Percentiles rank a stretch among this genome's conserved stretches.
Evolutionary conservation across 2,329 filamentous ascomycete genomes (phyloP).

Genomic region (Trichophyton rubrum): DNA sequence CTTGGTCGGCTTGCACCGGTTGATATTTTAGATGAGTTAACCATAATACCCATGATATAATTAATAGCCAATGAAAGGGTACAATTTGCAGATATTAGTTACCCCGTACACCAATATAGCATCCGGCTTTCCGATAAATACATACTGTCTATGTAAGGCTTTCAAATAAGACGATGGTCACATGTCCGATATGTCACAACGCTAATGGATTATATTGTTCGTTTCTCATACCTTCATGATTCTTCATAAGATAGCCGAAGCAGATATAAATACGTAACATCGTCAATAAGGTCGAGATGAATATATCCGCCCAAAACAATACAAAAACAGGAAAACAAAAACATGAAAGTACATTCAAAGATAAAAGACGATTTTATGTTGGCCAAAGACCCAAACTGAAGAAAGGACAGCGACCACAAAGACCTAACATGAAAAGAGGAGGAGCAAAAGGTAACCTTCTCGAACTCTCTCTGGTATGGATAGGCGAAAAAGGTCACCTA

Average conservation of each 20-base stretch:
- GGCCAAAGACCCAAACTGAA: background rate
- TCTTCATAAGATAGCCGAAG: background rate
- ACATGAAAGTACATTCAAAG: background rate
- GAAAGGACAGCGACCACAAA: background rate
- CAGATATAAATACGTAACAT: background rate
- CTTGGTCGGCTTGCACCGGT: background rate
- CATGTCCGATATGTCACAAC: background rate
- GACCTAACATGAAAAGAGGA: background rate
- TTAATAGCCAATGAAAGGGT: background rate
- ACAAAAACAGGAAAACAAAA: background rate
- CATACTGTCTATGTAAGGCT: background rate
- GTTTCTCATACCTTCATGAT: background rate
- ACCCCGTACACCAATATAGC: background rate
- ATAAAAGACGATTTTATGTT: background rate
- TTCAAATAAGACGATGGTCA: background rate
- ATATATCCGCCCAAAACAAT: background rate
- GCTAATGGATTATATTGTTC: background rate
- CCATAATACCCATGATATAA: background rate
- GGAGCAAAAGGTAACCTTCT: background rate
- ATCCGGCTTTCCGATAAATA: background rate
- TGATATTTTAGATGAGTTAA: background rate
- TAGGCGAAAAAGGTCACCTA: background rate
- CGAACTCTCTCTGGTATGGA: background rate
- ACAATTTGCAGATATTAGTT: background rate
- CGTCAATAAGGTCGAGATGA: background rate